A percentile compares a stretch with the other conserved stretches of the same genome.
Conservation (phyloP, 352 stramenopile species). For the Globisporangium paddicum region DNA sequence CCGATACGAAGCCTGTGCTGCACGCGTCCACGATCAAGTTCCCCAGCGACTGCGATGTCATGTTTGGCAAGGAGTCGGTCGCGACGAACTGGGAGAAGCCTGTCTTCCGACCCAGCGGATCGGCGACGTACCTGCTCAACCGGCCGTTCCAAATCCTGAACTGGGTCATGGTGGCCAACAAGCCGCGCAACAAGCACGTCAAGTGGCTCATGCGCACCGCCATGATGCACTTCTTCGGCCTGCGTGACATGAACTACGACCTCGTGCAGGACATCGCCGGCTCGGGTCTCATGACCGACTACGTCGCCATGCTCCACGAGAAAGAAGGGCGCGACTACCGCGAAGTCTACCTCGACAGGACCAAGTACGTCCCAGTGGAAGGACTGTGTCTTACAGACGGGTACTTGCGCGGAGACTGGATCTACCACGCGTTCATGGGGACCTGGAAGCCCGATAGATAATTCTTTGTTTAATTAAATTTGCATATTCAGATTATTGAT, state of each 20-base stretch:
- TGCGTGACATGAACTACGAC: constrained; percentile 9
- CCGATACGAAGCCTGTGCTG: constrained; percentile 9
- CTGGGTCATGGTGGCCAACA: constrained; percentile 12
- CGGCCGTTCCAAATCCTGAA: constrained; percentile 20
- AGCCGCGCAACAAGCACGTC: constrained; percentile 13
- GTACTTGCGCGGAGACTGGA: not conserved
- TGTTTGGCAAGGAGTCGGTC: constrained; percentile 14
- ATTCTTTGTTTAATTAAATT: too few species aligned
- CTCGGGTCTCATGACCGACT: constrained; percentile 17
- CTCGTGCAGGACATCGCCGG: constrained; percentile 15
- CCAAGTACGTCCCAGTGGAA: constrained; percentile 1
- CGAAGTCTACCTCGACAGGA: not conserved
- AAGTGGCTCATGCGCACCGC: constrained; percentile 4
- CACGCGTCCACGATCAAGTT: not conserved
- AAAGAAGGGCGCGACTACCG: constrained; percentile 6
- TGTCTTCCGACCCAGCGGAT: not conserved
- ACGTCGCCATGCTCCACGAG: constrained; percentile 16
- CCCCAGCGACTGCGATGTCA: constrained; percentile 9
- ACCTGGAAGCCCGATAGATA: too few species aligned
- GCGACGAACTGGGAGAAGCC: not conserved
- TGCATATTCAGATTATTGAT: too few species aligned
- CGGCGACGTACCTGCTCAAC: not conserved
- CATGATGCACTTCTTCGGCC: constrained; percentile 15
- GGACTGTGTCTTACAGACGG: constrained; percentile 7
- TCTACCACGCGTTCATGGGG: not conserved